Conservation (phyloP, 2,329 filamentous ascomycete genomes). For the Fragosphaeria purpurea region DNA sequence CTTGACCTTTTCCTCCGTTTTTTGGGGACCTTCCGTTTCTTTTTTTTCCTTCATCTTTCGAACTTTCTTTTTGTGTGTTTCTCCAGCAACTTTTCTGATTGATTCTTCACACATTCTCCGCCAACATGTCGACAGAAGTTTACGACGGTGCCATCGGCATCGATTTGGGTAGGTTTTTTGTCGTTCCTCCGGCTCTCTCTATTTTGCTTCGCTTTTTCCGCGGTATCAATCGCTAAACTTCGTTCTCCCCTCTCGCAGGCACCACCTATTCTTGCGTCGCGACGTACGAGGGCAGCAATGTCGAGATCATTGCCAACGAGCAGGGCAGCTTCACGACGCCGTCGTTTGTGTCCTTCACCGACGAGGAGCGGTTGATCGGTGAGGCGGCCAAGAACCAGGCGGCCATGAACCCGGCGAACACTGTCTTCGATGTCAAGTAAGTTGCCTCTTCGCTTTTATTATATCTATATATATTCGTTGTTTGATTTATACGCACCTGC, state of each 20-base stretch:
- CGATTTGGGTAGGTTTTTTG: slow-evolving; percentile 72
- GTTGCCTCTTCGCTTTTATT: slow-evolving; percentile 22
- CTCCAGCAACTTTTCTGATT: neutral
- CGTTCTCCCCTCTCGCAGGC: slow-evolving; percentile 42
- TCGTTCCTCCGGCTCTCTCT: slow-evolving; percentile 5
- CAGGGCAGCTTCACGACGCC: slow-evolving; percentile 98
- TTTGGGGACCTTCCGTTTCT: neutral
- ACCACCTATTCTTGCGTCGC: slow-evolving; percentile 99
- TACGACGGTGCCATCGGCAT: slow-evolving; percentile 99
- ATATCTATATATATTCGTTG: neutral
- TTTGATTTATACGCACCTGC: too few relatives aligned
- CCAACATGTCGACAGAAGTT: slow-evolving; percentile 88
- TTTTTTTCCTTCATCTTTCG: slow-evolving; percentile 1
- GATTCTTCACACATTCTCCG: slow-evolving; percentile 7
- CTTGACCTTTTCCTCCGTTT: neutral
- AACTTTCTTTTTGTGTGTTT: neutral
- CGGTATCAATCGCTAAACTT: neutral
- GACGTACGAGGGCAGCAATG: slow-evolving; percentile 98
- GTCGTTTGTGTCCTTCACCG: slow-evolving; percentile 98
- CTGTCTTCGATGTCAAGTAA: slow-evolving; percentile 98
- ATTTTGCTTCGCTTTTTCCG: neutral
- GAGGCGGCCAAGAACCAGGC: slow-evolving; percentile 99
- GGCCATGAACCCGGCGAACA: slow-evolving; percentile 98
- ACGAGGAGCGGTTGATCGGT: slow-evolving; percentile 97
- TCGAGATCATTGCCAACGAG: slow-evolving; percentile 99